A percentile compares a stretch with the other conserved stretches of the same genome.
Conservation (phyloP, 495 filamentous ascomycete genomes). For the Halenospora varia region DNA sequence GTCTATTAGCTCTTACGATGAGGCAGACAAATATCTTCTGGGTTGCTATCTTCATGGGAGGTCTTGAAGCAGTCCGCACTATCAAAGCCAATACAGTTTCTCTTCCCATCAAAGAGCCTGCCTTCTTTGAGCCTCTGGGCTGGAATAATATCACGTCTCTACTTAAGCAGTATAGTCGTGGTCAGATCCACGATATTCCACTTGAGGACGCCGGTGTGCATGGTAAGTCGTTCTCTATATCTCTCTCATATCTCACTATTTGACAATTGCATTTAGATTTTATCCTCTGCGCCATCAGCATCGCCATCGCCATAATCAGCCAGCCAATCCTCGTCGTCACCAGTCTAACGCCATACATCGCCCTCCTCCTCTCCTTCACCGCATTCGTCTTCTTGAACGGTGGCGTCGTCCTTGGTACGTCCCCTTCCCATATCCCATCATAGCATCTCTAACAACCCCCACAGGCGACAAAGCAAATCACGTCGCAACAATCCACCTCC, state of each 20-base stretch:
- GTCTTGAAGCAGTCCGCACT: conserved; percentile 56
- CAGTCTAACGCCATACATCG: conserved; percentile 60
- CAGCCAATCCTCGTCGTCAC: conserved; percentile 45
- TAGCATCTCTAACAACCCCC: not conserved
- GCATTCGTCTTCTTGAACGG: conserved; percentile 82
- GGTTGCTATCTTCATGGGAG: conserved; percentile 83
- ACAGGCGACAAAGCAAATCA: conserved; percentile 83
- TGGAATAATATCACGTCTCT: conserved; percentile 21
- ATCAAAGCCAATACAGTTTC: conserved; percentile 34
- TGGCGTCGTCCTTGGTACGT: conserved; percentile 80
- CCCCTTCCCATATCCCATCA: not conserved
- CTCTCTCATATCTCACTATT: not conserved
- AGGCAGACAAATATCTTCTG: conserved; percentile 97
- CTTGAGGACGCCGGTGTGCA: conserved; percentile 17
- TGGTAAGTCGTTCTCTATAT: conserved; percentile 6
- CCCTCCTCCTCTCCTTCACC: conserved; percentile 63
- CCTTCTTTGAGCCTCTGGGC: too few species aligned
- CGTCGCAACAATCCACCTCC: conserved; percentile 77
- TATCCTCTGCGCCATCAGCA: conserved; percentile 51
- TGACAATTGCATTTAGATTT: conserved; percentile 23
- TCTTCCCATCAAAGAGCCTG: too few species aligned
- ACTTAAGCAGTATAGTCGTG: conserved; percentile 13
- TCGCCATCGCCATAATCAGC: conserved; percentile 49
- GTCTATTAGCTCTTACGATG: conserved; percentile 63
- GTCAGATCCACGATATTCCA: conserved; percentile 22